phyloP scores from a whole-genome alignment of 495 filamentous ascomycete genomes.

The Glarea lozoyensis region DNA sequence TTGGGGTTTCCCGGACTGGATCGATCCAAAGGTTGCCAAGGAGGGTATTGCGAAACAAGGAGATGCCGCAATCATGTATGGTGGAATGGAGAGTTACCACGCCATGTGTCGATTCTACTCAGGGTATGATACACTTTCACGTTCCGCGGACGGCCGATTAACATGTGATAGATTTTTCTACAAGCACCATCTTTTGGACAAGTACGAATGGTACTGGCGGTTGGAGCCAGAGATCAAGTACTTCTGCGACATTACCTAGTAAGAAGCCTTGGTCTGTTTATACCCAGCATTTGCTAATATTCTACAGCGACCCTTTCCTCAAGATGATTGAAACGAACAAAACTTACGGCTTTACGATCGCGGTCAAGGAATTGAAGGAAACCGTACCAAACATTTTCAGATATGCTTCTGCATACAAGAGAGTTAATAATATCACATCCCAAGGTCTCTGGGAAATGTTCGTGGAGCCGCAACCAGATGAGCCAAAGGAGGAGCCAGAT shows the following conservation, averaged over 20 bases:
- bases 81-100: constrained; percentile 98
- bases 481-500: constrained; percentile 32
- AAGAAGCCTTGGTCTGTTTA: constrained; percentile 25
- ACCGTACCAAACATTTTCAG: constrained; percentile 99
- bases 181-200: constrained; percentile 88
- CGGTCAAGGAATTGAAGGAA: constrained; percentile 96
- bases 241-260: constrained; percentile 99
- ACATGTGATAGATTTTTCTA: constrained; percentile 76
- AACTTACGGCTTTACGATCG: constrained; percentile 98
- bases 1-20: constrained; percentile 98
- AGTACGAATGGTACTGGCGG: constrained; percentile 99
- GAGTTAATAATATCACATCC: constrained; percentile 80
- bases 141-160: constrained; percentile 1
- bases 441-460: constrained; percentile 99
- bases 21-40: constrained; percentile 84
- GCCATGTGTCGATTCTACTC: constrained; percentile 99
- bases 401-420: constrained; percentile 98
- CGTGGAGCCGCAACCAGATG: constrained; percentile 58
- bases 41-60: constrained; percentile 94
- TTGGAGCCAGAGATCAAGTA: constrained; percentile 99
- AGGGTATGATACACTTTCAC: constrained; percentile 47
- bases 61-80: constrained; percentile 98
- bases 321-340: constrained; percentile 90
- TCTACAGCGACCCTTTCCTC: constrained; percentile 79
- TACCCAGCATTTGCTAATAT: constrained; percentile 7